Base-by-base conservation (phyloP, 352 stramenopile genomes). In the Stramenopiles sp. region DNA sequence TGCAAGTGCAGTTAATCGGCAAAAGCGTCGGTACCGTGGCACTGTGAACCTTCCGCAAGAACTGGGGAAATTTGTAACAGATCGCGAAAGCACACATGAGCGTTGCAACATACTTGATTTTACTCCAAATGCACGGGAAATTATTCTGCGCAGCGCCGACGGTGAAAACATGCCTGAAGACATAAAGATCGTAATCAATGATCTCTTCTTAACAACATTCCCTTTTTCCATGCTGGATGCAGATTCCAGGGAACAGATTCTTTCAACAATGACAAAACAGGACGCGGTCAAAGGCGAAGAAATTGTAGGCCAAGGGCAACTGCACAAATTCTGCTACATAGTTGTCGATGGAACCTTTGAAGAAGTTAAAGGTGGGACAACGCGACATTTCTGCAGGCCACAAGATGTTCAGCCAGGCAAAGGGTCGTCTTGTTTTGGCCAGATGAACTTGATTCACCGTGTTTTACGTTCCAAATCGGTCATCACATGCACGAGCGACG, bases 1-100 rank as follows among this genome's bases (percentile, higher is more conserved):
- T 71, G 53, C 33, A 71, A 33, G 31, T 71, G 53, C 53, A 2
- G 53, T 71, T 71, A 35, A 35, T 71, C 31, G 53, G 35, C 31
- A 6, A 71, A 71, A 71, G 53, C n/a, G n/a, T n/a, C n/a, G 35
- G 12, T 71, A 6, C 35, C 53, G 35, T 6, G 53, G 53, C 33
- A 71, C 33, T 71, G 53, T 71, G 33, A 6, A 71, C 35, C 35
- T 71, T 71, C 12, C 25, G 25, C 12, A 63, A 12, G 25, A 25
- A 18, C 12, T 63, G 43, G 43, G 43, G 25, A 63, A 63, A 63
- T 71, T 71, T 33, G 35, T 35, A 71, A 33, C 35, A 4, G 53
- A 71, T 6, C 33, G 35, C 1, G 53, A 71, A 6, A 71, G 53
- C 35, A 31, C 4, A 71, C 35, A 71, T 71, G 53, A 71, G 12